Base-by-base conservation (phyloP, 371 early-diverging fungal species). In the Caulochytrium protostelioides region DNA sequence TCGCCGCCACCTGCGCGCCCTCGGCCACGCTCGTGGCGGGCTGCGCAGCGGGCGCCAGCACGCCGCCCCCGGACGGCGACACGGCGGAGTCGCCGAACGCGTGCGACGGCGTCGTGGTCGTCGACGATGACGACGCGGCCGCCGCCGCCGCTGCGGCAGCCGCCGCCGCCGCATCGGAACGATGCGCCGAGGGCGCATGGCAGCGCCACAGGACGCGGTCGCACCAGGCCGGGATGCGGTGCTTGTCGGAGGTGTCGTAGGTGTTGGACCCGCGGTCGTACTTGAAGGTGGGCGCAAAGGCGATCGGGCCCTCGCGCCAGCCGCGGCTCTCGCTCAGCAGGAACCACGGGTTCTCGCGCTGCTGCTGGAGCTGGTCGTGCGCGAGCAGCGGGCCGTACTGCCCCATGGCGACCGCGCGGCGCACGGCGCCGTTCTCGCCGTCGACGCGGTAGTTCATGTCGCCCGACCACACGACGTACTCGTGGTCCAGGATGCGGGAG, bases 371-470 rank as follows among this genome's bases (percentile, higher is more conserved):
- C 39, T 84, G 83, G 44, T 82, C 83, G 34, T 66, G 34, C 19
- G 53, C 49, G 44, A 57, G 51, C 13, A 72, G 32, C 13, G 34
- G 32, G 2, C 28, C 26, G 49, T 45, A 58, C 10, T 59, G 41
- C 24, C 55, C 47, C 9, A 8, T 20, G 8, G 33, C 24, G n/a
- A n/a, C n/a, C n/a, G 6, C 6, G 10, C 3, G 6, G 1, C 0
- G 47, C 38, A 1, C 50, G 42, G 8, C 81, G 47, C 7, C 49
- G 41, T 1, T 59, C 42, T n/a, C n/a, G n/a, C n/a, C 41, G 32
- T 77, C 70, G 25, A 85, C 70, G 4, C 86, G 64, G 38, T 83
- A 86, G 50, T 83, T 83, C n/a, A 83, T 50, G 49, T 86, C 85
- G 3, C 80, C 80, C 25, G 65, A 63, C 24, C 72, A 56, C 42